These are phyloP conservation scores for Thuja plicata DNA, from an alignment of 83 land plant genomes.

Conservation along the genomic window DNA sequence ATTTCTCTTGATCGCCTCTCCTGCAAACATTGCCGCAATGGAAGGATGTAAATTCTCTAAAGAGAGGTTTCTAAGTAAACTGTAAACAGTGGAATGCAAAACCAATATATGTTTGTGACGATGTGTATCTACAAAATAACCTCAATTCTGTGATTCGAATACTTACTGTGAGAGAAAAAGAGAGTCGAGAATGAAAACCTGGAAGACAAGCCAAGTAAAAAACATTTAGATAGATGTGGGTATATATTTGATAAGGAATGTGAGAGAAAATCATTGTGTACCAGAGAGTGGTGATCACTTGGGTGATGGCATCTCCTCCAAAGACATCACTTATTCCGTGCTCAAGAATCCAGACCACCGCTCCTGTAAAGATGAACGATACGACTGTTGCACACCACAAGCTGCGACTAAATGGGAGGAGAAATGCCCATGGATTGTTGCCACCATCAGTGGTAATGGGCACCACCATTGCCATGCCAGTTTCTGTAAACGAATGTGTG, in stretches of 20 bases:
- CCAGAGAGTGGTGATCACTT: conserved; percentile 23
- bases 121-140: neutral
- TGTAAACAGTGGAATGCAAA: conserved; percentile 45
- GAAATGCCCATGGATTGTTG: conserved; percentile 49
- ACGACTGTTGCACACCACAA: conserved; percentile 51
- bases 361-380: conserved; percentile 52
- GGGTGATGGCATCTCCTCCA: conserved; percentile 31
- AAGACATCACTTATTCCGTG: conserved; percentile 36
- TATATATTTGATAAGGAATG: too few relatives aligned
- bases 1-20: conserved; percentile 1
- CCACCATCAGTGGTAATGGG: conserved; percentile 21
- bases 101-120: neutral
- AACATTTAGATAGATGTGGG: neutral
- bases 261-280: neutral
- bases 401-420: conserved; percentile 43
- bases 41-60: conserved; percentile 9
- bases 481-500: conserved; percentile 64
- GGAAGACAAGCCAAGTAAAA: neutral
- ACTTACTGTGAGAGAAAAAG: conserved; percentile 13
- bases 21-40: neutral
- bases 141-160: neutral
- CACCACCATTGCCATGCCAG: conserved; percentile 60
- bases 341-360: conserved; percentile 60
- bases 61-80: conserved; percentile 39
- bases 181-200: conserved; percentile 12